Conservation (phyloP, 2,329 filamentous ascomycete genomes). For the Tolypocladium cylindrosporum region DNA sequence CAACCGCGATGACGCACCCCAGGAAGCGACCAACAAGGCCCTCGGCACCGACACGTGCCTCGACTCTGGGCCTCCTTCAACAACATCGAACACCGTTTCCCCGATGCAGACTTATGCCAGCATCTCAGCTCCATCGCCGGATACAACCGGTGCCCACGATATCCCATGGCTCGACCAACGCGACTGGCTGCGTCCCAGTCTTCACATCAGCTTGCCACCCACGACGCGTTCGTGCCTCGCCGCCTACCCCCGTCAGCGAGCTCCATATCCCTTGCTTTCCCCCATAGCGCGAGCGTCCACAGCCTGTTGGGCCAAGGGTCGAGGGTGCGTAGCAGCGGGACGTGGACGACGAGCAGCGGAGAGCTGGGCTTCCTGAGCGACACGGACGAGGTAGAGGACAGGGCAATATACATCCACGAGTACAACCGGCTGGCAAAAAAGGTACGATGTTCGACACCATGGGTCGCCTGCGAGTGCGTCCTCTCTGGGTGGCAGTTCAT, state of each 20-base stretch:
- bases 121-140: neutral
- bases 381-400: constrained; percentile 37
- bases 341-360: constrained; percentile 48
- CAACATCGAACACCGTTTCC: neutral
- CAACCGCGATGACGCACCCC: neutral
- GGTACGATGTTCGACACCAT: constrained; percentile 22
- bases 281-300: constrained; percentile 15
- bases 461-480: neutral
- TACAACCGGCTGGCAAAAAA: constrained; percentile 52
- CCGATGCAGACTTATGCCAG: constrained; percentile 3
- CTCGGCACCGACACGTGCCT: neutral
- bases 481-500: neutral
- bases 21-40: neutral
- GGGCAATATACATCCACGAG: constrained; percentile 39
- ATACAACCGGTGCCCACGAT: neutral
- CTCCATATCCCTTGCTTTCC: constrained; percentile 13
- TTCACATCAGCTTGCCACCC: constrained; percentile 9
- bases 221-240: constrained; percentile 4
- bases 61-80: neutral
- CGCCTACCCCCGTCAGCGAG: constrained; percentile 15
- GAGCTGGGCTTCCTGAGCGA: constrained; percentile 37
- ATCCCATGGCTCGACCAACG: constrained; percentile 18
- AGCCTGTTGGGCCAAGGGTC: constrained; percentile 10
- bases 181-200: constrained; percentile 7
- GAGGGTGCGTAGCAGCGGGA: constrained; percentile 34